Evolutionary conservation across 176 grass and related monocot genomes (phyloP).

Genomic region (Puya raimondii): DNA sequence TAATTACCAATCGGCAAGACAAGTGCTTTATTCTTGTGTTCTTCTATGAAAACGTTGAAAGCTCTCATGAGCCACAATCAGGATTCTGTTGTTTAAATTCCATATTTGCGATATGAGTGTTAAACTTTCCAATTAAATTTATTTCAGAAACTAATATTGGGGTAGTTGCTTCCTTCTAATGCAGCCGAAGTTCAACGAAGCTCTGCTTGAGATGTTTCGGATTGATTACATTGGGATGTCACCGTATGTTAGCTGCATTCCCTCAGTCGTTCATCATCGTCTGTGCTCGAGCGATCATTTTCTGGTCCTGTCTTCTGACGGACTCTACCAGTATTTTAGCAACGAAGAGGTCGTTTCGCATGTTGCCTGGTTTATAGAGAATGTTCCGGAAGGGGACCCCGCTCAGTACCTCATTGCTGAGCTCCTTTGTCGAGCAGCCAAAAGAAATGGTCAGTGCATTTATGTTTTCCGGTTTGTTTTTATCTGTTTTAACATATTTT

Average conservation of each 20-base stretch:
- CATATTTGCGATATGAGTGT: background rate
- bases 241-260: conserved; percentile 71
- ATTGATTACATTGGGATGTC: conserved; percentile 62
- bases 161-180: conserved; percentile 14
- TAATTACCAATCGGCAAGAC: background rate
- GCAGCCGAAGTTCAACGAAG: conserved; percentile 70
- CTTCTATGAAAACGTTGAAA: background rate
- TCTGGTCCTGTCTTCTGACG: conserved; percentile 81
- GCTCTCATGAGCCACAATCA: background rate
- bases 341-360: conserved; percentile 91
- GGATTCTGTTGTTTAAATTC: background rate
- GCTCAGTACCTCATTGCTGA: conserved; percentile 83
- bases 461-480: background rate
- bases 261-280: conserved; percentile 64
- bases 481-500: background rate
- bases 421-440: conserved; percentile 84
- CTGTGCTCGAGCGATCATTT: conserved; percentile 63
- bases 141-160: background rate
- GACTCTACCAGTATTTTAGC: conserved; percentile 85
- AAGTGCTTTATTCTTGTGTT: background rate
- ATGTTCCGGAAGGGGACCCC: conserved; percentile 84
- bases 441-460: conserved; percentile 66
- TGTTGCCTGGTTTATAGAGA: conserved; percentile 89
- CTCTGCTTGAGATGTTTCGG: conserved; percentile 72
- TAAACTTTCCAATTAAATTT: background rate